Conservation (phyloP, 768 basidiomycete genomes). For the Suillus variegatus region DNA sequence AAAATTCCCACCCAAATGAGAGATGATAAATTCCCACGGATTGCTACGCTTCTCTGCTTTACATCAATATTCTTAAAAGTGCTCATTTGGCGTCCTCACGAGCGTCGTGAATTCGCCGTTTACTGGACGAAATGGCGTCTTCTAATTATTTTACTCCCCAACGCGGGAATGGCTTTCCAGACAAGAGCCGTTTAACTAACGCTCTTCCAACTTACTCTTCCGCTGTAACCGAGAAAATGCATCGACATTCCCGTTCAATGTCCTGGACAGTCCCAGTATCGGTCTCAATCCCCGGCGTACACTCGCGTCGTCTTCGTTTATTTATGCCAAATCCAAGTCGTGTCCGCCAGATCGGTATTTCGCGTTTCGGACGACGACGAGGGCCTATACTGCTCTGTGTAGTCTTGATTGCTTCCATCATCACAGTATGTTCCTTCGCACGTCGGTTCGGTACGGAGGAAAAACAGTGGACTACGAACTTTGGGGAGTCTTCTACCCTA, state of each 20-base stretch:
- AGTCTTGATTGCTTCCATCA: conserved; percentile 46
- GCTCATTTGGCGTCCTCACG: conserved; percentile 20
- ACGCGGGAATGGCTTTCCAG: conserved; percentile 47
- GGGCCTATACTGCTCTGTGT: conserved; percentile 55
- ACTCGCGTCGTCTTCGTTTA: conserved; percentile 55
- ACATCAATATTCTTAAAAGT: conserved; percentile 17
- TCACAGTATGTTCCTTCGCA: conserved; percentile 59
- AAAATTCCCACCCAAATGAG: too few relatives aligned
- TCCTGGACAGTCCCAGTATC: conserved; percentile 64
- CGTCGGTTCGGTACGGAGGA: conserved; percentile 62
- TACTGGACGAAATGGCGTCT: conserved; percentile 41
- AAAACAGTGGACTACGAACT: conserved; percentile 62
- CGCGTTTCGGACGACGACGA: conserved; percentile 59
- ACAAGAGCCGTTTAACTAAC: conserved; percentile 44
- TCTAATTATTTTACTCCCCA: conserved; percentile 49
- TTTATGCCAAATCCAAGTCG: conserved; percentile 61
- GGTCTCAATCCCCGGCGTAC: conserved; percentile 61
- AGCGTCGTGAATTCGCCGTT: conserved; percentile 19
- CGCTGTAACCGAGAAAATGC: conserved; percentile 67
- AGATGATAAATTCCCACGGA: conserved; percentile 2
- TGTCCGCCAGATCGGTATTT: conserved; percentile 55
- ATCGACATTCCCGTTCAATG: conserved; percentile 42
- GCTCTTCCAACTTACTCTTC: conserved; percentile 52
- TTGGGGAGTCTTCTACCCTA: conserved; percentile 67
- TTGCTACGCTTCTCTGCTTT: conserved; percentile 3